A percentile compares a stretch with the other conserved stretches of the same genome.
These are phyloP conservation scores for Suillus hirtellus DNA, from an alignment of 768 basidiomycete species.

Conservation along the genomic window DNA sequence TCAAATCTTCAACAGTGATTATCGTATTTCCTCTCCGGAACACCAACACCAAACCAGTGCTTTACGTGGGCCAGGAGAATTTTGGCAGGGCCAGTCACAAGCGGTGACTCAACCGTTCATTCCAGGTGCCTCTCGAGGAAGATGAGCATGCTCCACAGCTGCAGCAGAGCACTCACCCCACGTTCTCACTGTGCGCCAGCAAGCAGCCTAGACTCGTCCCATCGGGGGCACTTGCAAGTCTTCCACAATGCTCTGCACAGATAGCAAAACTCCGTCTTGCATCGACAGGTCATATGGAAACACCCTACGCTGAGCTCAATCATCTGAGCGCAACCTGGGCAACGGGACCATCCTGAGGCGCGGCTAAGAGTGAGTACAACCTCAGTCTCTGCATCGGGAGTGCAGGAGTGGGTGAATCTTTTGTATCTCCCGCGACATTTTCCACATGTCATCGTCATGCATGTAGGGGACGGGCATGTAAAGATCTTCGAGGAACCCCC, in stretches of 20 bases:
- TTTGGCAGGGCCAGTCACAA: not conserved
- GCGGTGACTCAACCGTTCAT: not conserved
- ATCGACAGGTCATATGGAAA: constrained; percentile 43
- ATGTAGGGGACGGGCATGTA: constrained; percentile 22
- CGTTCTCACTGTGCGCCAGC: constrained; percentile 38
- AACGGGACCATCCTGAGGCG: constrained; percentile 37
- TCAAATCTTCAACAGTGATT: not conserved
- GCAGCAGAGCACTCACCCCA: constrained; percentile 42
- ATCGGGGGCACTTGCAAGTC: constrained; percentile 60
- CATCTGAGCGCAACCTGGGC: constrained; percentile 40
- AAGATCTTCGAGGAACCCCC: constrained; percentile 26
- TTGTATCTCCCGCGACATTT: constrained; percentile 27
- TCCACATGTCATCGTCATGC: constrained; percentile 26
- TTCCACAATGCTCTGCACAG: constrained; percentile 62
- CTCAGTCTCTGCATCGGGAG: constrained; percentile 25
- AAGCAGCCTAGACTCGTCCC: constrained; percentile 52
- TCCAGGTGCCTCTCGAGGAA: constrained; percentile 12
- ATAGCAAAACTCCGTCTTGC: constrained; percentile 42
- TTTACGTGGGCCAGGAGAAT: not conserved
- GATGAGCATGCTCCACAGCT: constrained; percentile 32
- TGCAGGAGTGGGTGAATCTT: constrained; percentile 28
- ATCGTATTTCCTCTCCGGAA: not conserved
- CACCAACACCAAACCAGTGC: not conserved
- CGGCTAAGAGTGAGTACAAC: constrained; percentile 29
- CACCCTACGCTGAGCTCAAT: constrained; percentile 40